Evolutionary conservation across 768 basidiomycete species (phyloP), one percentile per base, ranked within the genome.

Genomic region (Collybia mongolica): DNA sequence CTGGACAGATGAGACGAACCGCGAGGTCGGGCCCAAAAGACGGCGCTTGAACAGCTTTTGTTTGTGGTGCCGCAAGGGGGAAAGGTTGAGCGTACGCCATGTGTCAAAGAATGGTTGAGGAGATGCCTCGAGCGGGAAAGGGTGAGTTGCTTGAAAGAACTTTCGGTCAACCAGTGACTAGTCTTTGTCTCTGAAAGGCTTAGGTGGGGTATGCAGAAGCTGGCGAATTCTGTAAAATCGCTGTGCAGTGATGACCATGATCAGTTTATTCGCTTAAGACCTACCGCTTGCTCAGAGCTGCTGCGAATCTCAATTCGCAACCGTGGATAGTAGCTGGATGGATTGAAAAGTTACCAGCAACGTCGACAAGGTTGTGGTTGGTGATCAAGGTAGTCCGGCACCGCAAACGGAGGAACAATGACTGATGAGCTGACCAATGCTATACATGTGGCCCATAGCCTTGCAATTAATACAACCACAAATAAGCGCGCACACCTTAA

Each of bases 1-100:
- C 95, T 18, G 94, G 95, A 65, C 96, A 98, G 59, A 95, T 90
- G 60, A 93, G 83, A 41, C 91, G 88, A 56, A 93, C 88, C 44
- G 89, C 84, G 51, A 93, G 78, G 69, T 93, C 91, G 29, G 90
- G 90, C 23, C 86, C 89, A 66, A 77, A 91, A 17, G 79, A 80
- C 26, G 75, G 71, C 46, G 78, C 80, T 57, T 81, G 79, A 23
- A 77, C 71, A 38, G 64, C 70, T 65, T 84, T 83, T 28, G 68
- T 69, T 45, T 71, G 74, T 28, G 80, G 77, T 32, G 77, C 76
- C 44, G 88, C 86, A 53, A 90, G 82, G 53, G 90, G 90, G 52
- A 92, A 93, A 8, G 90, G 89, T 66, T 91, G 86, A 48, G 81
- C 71, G 64, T 82, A 89, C 29, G 86, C 84, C 86, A 90, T 81